These are phyloP conservation scores for Magnusiomyces tetraspermus DNA, from an alignment of 1,139 yeast species.

Conservation along the genomic window DNA sequence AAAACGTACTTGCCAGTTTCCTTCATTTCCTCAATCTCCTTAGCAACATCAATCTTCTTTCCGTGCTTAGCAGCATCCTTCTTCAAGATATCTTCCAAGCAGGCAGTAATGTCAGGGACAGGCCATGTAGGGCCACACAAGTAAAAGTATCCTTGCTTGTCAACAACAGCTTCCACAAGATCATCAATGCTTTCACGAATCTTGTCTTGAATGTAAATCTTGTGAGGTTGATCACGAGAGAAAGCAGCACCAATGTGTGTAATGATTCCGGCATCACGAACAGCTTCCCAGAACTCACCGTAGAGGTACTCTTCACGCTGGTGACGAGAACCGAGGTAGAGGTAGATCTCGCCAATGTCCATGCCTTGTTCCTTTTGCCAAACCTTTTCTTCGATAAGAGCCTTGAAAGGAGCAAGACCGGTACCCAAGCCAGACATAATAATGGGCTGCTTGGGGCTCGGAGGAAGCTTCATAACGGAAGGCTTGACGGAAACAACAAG, in stretches of 20 bases:
- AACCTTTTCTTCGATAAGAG: slow-evolving; percentile 88
- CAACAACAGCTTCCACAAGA: slow-evolving; percentile 69
- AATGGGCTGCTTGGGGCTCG: slow-evolving; percentile 76
- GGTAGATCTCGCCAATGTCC: slow-evolving; percentile 80
- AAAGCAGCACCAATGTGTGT: slow-evolving; percentile 98
- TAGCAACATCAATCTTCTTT: slow-evolving; percentile 58
- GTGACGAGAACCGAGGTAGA: slow-evolving; percentile 92
- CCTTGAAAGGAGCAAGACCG: slow-evolving; percentile 97
- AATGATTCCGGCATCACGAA: slow-evolving; percentile 79
- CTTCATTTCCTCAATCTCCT: slow-evolving; percentile 86
- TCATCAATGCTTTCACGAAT: slow-evolving; percentile 68
- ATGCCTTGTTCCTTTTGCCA: slow-evolving; percentile 87
- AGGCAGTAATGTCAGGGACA: slow-evolving; percentile 91
- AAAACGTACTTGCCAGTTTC: slow-evolving; percentile 86
- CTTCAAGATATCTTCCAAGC: slow-evolving; percentile 69
- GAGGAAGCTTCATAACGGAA: slow-evolving; percentile 93
- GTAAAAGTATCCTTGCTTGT: slow-evolving; percentile 80
- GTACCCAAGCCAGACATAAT: slow-evolving; percentile 98
- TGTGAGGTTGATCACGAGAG: slow-evolving; percentile 93
- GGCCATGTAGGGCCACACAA: slow-evolving; percentile 99
- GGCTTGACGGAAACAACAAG: slow-evolving; percentile 93
- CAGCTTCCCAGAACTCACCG: slow-evolving; percentile 97
- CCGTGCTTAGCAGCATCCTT: slow-evolving; percentile 65
- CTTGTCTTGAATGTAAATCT: slow-evolving; percentile 90
- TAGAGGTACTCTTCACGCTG: slow-evolving; percentile 90